Conservation (phyloP, 2,329 filamentous ascomycete species). For the Penicillium sp. region DNA sequence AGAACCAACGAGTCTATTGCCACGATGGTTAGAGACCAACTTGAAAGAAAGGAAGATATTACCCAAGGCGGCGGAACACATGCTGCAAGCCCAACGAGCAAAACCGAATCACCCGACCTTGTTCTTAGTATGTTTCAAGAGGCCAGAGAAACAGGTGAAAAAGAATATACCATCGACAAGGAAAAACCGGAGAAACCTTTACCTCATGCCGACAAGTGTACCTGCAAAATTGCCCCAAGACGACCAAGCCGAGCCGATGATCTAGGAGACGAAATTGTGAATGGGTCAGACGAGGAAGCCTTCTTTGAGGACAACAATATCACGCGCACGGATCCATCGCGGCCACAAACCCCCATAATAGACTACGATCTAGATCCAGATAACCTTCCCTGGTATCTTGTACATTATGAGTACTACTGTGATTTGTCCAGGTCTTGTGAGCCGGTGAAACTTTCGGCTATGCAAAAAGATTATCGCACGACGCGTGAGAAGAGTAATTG, state of each 20-base stretch:
- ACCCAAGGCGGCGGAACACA: neutral
- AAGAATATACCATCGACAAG: neutral
- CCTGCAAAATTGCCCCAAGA: neutral
- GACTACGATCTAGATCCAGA: neutral
- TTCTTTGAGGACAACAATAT: neutral
- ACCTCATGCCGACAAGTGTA: neutral
- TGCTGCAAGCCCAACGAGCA: neutral
- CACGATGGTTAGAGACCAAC: neutral
- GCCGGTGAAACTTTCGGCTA: constrained; percentile 5
- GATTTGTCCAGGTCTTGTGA: constrained; percentile 13
- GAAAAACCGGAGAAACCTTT: neutral
- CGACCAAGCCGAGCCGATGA: neutral
- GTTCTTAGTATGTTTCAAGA: neutral
- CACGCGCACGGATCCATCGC: neutral
- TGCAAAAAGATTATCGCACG: constrained; percentile 15
- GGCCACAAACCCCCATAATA: neutral
- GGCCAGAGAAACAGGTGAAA: neutral
- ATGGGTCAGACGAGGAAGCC: neutral
- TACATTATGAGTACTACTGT: constrained; percentile 3
- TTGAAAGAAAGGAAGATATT: neutral
- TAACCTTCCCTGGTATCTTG: neutral
- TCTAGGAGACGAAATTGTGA: neutral
- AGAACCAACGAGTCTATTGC: neutral
- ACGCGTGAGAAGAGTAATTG: neutral
- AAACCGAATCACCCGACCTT: neutral